Conservation (phyloP, 2,329 filamentous ascomycete genomes). For the Sclerotinia glacialis region DNA sequence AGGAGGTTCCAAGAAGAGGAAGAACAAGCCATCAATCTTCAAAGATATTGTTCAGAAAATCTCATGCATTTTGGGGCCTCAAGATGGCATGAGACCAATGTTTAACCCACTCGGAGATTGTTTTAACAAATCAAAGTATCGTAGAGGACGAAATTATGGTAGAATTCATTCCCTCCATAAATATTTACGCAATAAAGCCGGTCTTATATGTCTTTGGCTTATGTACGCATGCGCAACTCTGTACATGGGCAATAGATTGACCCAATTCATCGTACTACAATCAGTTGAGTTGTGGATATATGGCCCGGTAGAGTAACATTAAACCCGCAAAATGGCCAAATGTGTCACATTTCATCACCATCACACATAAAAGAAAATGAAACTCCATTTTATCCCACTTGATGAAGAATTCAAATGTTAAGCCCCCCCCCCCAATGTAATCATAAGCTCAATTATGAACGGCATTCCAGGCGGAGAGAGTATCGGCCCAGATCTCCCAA, state of each 20-base stretch:
- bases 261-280: background rate
- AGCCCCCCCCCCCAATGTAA: background rate
- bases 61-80: too few species aligned
- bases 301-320: background rate
- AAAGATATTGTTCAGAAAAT: too few species aligned
- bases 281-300: background rate
- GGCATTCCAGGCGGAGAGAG: conserved; percentile 44
- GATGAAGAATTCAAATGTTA: too few species aligned
- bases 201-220: background rate
- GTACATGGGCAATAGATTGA: background rate
- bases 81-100: too few species aligned
- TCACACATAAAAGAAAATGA: background rate
- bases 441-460: conserved; percentile 26
- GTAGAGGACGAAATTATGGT: too few species aligned
- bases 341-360: background rate
- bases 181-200: too few species aligned
- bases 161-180: too few species aligned
- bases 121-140: too few species aligned
- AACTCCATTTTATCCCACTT: background rate
- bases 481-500: conserved; percentile 47
- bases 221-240: background rate
- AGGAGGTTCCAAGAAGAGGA: background rate
- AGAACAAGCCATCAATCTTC: too few species aligned
- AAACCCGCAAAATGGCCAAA: background rate
- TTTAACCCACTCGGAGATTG: background rate